Evolutionary conservation across 495 filamentous ascomycete species (phyloP), one percentile per base, ranked within the genome.

Genomic region (Xylaria curta): DNA sequence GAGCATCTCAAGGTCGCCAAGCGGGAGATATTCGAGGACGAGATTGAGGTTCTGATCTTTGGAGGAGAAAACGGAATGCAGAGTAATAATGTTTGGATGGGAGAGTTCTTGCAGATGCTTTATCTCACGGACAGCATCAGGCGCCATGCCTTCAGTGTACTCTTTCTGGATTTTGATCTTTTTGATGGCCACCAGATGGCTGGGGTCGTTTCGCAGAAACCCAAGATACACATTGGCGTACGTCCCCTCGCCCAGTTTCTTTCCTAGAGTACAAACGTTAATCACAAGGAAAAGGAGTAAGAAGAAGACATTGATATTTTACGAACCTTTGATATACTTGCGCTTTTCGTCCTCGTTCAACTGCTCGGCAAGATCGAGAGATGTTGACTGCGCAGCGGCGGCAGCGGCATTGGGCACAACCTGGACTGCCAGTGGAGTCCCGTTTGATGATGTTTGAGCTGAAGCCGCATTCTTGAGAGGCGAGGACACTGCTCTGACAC

Each of bases 131-230:
- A 98, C 91, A 19, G 95, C 93, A 81, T 99, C 97, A 85, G 95
- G 93, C 17, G 93, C 89, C 74, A 99, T 88, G 68, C 97, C 97
- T 78, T 97, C 94, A 0, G 81, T 83, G 76, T 87, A 88, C 77
- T 97, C 94, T 17, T 91, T 88, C 77, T 95, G 93, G 75, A 97
- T 87, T 81, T 98, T 98, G 84, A 99, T 97, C 84, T 98, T 98
- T 78, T 99, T 99, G 80, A 99, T 98, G 68, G 97, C 97, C 58
- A 99, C 92, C 31, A 88, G 85, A 12, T 86, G 83, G 19, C 87
- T 85, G 0, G 92, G 91, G 73, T 95, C 89, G 74, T 76, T 76
- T 63, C 88, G 87, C 53, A 93, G 84, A 80, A 93, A 92, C 61
- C 94, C 97, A 19, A 93, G 88, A 85, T 93, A 98, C 72, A 99